These are phyloP conservation scores for Podospora pseudoanserina DNA, from an alignment of 495 filamentous ascomycete genomes.

Conservation along the genomic window DNA sequence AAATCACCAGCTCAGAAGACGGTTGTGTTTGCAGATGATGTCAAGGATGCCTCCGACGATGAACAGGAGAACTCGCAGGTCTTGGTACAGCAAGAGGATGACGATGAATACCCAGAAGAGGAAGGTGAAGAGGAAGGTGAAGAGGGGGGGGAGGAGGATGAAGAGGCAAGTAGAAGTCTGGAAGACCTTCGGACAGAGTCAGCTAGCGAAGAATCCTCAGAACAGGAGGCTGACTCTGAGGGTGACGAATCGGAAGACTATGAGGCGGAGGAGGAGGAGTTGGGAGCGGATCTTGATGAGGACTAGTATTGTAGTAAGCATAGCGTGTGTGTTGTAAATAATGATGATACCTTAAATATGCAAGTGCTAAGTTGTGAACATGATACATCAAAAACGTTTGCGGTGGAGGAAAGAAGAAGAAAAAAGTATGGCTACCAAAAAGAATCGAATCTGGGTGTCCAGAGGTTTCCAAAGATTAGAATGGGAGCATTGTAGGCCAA, in stretches of 20 bases:
- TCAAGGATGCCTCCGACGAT: constrained; percentile 23
- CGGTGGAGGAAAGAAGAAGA: constrained; percentile 11
- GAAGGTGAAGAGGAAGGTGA: constrained; percentile 22
- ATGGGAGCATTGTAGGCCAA: constrained; percentile 38
- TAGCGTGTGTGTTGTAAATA: not conserved
- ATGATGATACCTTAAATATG: not conserved
- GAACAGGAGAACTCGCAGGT: constrained; percentile 12
- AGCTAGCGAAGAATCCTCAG: constrained; percentile 14
- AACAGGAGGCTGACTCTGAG: constrained; percentile 18
- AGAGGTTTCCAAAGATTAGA: constrained; percentile 36
- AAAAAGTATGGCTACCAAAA: constrained; percentile 18
- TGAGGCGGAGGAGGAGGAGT: constrained; percentile 43
- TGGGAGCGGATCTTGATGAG: constrained; percentile 35
- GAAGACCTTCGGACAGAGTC: constrained; percentile 5
- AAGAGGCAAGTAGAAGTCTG: constrained; percentile 6
- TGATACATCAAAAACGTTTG: too few species aligned
- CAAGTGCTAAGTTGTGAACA: not conserved
- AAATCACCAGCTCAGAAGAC: constrained; percentile 56
- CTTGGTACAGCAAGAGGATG: constrained; percentile 13
- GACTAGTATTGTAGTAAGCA: constrained; percentile 13
- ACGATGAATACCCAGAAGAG: not conserved
- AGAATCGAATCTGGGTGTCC: constrained; percentile 33
- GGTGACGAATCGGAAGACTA: constrained; percentile 42
- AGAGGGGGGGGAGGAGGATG: constrained; percentile 19
- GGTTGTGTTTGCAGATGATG: constrained; percentile 66